A percentile compares a stretch with the other conserved stretches of the same genome.
These are phyloP conservation scores for Trifolium repens DNA, from an alignment of 306 rosid species.

Conservation along the genomic window DNA sequence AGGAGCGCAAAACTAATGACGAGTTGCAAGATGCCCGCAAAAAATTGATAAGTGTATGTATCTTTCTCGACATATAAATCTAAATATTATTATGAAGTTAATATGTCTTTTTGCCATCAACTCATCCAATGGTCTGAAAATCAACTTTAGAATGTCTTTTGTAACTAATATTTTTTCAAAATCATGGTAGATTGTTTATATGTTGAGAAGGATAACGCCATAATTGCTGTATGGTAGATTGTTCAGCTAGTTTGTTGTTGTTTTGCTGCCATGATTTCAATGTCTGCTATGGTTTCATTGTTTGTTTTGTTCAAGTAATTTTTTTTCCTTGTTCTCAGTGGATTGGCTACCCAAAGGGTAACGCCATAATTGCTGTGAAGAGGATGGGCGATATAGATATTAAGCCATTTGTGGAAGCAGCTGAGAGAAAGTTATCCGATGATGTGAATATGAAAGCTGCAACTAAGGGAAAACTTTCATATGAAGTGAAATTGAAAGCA, in stretches of 20 bases:
- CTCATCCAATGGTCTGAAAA: neutral
- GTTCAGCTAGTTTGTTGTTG: conserved; percentile 29
- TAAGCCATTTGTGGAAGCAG: conserved; percentile 55
- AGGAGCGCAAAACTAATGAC: conserved; percentile 74
- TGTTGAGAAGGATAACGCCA: neutral
- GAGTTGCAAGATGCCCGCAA: conserved; percentile 88
- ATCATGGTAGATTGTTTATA: neutral
- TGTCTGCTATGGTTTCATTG: no score
- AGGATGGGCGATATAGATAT: conserved; percentile 54
- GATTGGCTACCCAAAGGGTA: conserved; percentile 17
- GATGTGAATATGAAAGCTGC: conserved; percentile 53
- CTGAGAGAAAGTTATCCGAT: conserved; percentile 43
- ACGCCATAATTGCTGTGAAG: conserved; percentile 50
- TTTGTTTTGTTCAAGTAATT: conserved; percentile 23
- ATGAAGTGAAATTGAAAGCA: conserved; percentile 51
- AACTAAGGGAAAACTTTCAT: neutral
- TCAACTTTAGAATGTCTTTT: conserved; percentile 6
- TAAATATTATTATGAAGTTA: neutral
- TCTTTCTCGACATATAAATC: neutral
- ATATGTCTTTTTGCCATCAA: neutral
- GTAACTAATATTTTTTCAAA: conserved; percentile 19
- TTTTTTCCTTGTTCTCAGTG: conserved; percentile 47
- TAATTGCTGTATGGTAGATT: no score
- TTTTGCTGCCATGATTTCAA: neutral
- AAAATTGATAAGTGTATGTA: conserved; percentile 60